Percentiles rank a stretch among this genome's conserved stretches.
These are phyloP conservation scores for Polychaeton citri DNA, from an alignment of 2,329 filamentous ascomycete species.

Conservation along the genomic window DNA sequence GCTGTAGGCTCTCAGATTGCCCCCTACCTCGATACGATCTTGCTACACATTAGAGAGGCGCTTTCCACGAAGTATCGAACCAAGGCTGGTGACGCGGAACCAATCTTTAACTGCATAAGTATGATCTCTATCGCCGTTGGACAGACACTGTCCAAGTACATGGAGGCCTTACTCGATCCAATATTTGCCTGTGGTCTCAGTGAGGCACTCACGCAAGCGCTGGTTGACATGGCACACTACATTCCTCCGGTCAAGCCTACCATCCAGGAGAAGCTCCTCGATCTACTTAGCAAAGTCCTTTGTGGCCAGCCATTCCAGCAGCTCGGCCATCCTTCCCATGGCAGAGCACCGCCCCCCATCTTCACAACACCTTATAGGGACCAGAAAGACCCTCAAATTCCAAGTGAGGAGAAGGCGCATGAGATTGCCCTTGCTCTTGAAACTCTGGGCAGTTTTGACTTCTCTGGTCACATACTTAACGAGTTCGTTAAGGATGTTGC, in stretches of 20 bases:
- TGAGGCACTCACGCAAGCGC: constrained; percentile 81
- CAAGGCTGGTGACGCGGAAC: constrained; percentile 48
- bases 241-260: constrained; percentile 86
- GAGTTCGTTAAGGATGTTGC: constrained; percentile 98
- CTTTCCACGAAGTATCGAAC: constrained; percentile 65
- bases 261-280: constrained; percentile 85
- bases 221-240: constrained; percentile 98
- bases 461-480: constrained; percentile 80
- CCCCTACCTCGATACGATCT: constrained; percentile 85
- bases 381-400: constrained; percentile 68
- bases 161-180: constrained; percentile 86
- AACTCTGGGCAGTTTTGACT: constrained; percentile 96
- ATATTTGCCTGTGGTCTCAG: constrained; percentile 96
- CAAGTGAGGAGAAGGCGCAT: constrained; percentile 57
- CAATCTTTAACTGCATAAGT: constrained; percentile 95
- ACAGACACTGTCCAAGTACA: constrained; percentile 94
- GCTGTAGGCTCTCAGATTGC: constrained; percentile 91
- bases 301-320: constrained; percentile 87
- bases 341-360: constrained; percentile 66
- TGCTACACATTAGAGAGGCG: constrained; percentile 86
- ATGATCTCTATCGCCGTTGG: constrained; percentile 90
- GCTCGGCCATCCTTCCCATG: constrained; percentile 78
- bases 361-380: constrained; percentile 58
- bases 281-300: constrained; percentile 88
- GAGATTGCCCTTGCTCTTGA: constrained; percentile 90